phyloP scores from a whole-genome alignment of 805 yeast species.

The Metschnikowia orientalis region DNA sequence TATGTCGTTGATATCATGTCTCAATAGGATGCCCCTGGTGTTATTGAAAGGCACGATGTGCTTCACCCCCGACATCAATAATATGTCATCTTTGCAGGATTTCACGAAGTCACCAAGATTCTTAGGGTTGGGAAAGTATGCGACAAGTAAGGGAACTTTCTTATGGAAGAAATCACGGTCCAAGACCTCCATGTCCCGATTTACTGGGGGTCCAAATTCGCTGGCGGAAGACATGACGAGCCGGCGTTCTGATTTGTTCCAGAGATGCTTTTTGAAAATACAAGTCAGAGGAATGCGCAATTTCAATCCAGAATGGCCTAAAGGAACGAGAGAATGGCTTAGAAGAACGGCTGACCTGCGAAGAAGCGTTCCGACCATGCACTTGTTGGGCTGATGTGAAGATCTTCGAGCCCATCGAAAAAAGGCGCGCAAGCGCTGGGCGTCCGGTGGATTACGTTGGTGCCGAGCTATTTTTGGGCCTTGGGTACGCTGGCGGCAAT shows the following conservation, averaged over 20 bases:
- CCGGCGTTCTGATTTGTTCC: constrained; percentile 26
- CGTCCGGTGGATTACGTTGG: no score
- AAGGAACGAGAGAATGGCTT: no score
- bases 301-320: no score
- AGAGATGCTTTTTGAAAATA: no score
- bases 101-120: constrained; percentile 60
- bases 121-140: constrained; percentile 64
- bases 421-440: no score
- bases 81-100: constrained; percentile 51
- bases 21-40: constrained; percentile 56
- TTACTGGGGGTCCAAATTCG: constrained; percentile 58
- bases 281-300: no score
- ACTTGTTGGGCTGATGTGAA: no score
- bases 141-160: constrained; percentile 59
- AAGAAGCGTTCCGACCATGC: no score
- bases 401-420: no score
- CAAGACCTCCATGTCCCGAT: constrained; percentile 58
- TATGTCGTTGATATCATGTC: constrained; percentile 43
- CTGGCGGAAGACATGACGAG: constrained; percentile 20
- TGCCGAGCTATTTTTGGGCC: no score
- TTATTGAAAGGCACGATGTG: constrained; percentile 49
- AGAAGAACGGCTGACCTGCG: no score
- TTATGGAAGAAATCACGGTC: constrained; percentile 63
- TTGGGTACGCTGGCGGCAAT: no score
- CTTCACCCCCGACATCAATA: constrained; percentile 66